A percentile compares a stretch with the other conserved stretches of the same genome.
phyloP scores from a whole-genome alignment of 345 rosid genomes.

The Gossypium australe region DNA sequence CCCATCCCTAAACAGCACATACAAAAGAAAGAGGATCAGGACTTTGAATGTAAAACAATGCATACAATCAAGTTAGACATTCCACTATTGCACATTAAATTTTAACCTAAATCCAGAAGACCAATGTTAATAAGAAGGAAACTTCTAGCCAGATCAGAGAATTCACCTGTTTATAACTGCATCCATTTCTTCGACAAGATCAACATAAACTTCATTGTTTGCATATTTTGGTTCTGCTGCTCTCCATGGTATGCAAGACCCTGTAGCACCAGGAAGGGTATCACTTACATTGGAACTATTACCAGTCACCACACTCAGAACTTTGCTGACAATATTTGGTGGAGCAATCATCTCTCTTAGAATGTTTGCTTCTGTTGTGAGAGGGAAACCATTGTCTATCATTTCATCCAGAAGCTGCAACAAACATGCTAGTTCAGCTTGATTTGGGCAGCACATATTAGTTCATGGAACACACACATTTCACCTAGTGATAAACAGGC shows the following conservation, averaged over 20 bases:
- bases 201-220: conserved; percentile 82
- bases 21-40: conserved; percentile 14
- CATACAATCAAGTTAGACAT: conserved; percentile 3
- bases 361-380: conserved; percentile 88
- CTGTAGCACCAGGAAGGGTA: conserved; percentile 78
- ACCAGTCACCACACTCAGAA: conserved; percentile 94
- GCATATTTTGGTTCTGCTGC: conserved; percentile 78
- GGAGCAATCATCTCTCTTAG: conserved; percentile 95
- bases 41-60: conserved; percentile 1
- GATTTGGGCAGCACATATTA: conserved; percentile 5
- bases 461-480: background rate
- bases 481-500: background rate
- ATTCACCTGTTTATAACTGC: conserved; percentile 69
- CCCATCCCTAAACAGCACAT: conserved; percentile 49
- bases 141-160: conserved; percentile 1
- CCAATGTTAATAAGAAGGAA: background rate
- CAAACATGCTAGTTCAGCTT: conserved; percentile 6
- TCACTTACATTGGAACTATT: conserved; percentile 75
- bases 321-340: conserved; percentile 81
- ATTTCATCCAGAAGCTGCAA: conserved; percentile 95
- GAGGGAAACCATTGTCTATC: conserved; percentile 98
- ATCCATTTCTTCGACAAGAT: conserved; percentile 96
- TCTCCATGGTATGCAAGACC: conserved; percentile 93
- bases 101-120: background rate
- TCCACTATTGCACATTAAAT: background rate